Evolutionary conservation across 2,329 filamentous ascomycete species (phyloP), one percentile per base, ranked within the genome.

Genomic region (Aspergillus brunneoviolaceus): DNA sequence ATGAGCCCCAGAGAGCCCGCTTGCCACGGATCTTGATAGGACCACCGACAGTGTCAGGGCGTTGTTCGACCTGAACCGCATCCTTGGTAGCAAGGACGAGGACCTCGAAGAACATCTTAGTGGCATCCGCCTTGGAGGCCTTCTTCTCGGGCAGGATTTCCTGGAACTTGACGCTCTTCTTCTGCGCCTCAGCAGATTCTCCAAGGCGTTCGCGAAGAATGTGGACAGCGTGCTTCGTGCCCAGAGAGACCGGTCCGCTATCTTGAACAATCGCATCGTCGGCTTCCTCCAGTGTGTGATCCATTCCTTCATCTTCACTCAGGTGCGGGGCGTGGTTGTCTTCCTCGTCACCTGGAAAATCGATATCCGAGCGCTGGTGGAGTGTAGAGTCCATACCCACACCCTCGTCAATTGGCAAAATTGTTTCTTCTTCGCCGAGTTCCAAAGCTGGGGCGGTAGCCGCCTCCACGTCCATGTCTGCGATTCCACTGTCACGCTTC

Each of bases 91-190:
- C 95, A 51, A 99, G 84, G 3, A 99, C 95, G 25, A 99, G 83
- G 57, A 95, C 89, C 79, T 99, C 95, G 70, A 99, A 99, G 81
- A 99, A 99, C 92, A 99, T 97, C 83, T 97, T 97, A 49, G 95
- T 99, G 0, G 95, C 95, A 70, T 98, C 95, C 9, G 90, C 89
- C 76, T 91, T 91, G 66, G 85, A 92, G 0, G 94, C 94, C 62
- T 85, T 85, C 65, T 83, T 80, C 77, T 96, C 91, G 0, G 95
- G 95, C 35, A 97, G 84, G 51, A 99, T 84, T 60, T 96, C 90
- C 70, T 97, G 94, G 82, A 99, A 97, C 3, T 96, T 83, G 3
- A 96, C 92, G 12, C 86, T 86, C 74, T 89, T 89, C 75, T 89
- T 89, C 69, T 92, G 87, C 77, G 90, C 88, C 33, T 91, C 87